phyloP scores from a whole-genome alignment of 192 early-diverging fungal genomes.

The Gigaspora rosea region DNA sequence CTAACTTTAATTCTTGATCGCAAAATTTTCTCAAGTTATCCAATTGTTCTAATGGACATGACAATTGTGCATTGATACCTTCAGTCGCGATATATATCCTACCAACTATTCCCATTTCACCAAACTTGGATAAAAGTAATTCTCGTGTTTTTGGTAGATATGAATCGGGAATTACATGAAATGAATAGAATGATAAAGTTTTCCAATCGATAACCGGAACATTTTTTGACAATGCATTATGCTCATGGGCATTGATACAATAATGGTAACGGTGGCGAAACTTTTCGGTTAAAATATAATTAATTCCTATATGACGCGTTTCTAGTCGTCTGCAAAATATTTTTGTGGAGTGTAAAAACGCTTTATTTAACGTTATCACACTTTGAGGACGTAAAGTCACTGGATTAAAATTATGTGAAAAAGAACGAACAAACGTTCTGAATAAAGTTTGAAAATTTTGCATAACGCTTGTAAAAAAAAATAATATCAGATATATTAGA shows the following conservation, averaged over 20 bases:
- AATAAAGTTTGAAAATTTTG: background rate
- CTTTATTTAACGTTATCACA: background rate
- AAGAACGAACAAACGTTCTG: background rate
- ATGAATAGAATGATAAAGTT: conserved; percentile 61
- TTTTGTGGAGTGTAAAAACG: background rate
- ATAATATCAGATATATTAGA: too few relatives aligned
- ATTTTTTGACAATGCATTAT: background rate
- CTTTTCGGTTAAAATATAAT: too few relatives aligned
- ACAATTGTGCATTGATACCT: conserved; percentile 82
- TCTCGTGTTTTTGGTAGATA: conserved; percentile 42
- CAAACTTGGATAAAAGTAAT: conserved; percentile 44
- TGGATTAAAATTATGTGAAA: background rate
- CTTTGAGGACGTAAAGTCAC: background rate
- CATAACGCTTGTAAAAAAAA: too few relatives aligned
- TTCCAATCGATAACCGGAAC: conserved; percentile 12
- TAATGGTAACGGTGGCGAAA: background rate
- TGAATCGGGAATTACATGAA: conserved; percentile 37
- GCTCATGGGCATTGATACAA: background rate
- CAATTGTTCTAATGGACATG: conserved; percentile 58
- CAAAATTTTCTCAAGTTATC: conserved; percentile 56
- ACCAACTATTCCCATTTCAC: conserved; percentile 61
- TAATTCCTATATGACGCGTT: background rate
- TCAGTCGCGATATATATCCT: conserved; percentile 73
- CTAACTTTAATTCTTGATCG: conserved; percentile 37
- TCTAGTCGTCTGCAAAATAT: background rate